Evolutionary conservation across 345 rosid genomes (phyloP), one percentile per base, ranked within the genome.

Genomic region (Lepidium sativum): DNA sequence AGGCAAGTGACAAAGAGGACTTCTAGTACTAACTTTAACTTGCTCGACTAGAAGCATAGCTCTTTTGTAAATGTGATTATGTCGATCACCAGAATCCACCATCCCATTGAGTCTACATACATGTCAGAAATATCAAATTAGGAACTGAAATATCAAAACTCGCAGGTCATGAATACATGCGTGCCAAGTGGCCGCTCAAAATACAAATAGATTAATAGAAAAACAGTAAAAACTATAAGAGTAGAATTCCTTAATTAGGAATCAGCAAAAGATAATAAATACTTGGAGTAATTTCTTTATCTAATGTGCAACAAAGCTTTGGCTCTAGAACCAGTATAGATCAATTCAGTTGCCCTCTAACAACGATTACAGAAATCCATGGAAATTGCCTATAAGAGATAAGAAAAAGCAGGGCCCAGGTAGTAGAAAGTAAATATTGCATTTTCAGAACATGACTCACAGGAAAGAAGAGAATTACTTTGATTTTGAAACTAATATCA

Each of bases 1-100:
- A 89, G 96, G 77, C 91, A 87, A 45, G 90, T 86, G 48, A 86
- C 72, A 37, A 37, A 83, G 89, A 63, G 88, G 94, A 78, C 89
- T 84, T 80, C 89, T 94, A 66, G 69, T 67, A 63, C 84, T 83
- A 43, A 75, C 91, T 85, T 91, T 83, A 55, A 89, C 96, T 82
- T 89, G 95, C 73, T 86, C 96, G 69, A 85, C 92, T 35, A 87
- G 73, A 60, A 81, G 66, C 90, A 89, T 83, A 31, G 86, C 84
- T 75, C 92, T 88, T 59, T 87, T 70, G 74, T 82, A 86, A 10
- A 94, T 87, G 67, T 81, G 88, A 37, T 79, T 76, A 68, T 87
- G 50, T 20, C 81, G 72, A 61, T 80, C 75, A 50, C 97, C 96
- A 74, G 96, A 87, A 17, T 86, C 87, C 72, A 83, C 86, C 80